A percentile compares a stretch with the other conserved stretches of the same genome.
These are phyloP conservation scores for Globisporangium acanthophoron DNA, from an alignment of 352 stramenopile genomes.

Conservation along the genomic window DNA sequence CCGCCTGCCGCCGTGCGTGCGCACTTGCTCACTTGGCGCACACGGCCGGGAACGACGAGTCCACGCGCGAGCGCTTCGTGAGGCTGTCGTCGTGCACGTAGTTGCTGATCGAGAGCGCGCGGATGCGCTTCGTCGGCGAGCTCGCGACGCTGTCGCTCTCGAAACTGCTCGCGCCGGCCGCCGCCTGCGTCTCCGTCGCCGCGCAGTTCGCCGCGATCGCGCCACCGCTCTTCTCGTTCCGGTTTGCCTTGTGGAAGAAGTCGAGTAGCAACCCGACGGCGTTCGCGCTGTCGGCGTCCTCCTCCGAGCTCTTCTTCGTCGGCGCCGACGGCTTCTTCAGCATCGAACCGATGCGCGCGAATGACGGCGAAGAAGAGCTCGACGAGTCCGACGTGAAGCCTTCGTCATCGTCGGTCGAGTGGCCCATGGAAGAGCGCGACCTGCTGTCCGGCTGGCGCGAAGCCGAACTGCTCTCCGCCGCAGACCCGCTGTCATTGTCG, in stretches of 20 bases:
- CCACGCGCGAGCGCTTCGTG: constrained; percentile 59
- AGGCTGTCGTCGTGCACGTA: constrained; percentile 40
- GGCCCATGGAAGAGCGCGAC: constrained; percentile 4
- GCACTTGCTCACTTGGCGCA: constrained; percentile 10
- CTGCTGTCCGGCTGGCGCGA: constrained; percentile 21
- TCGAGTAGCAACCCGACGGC: constrained; percentile 66
- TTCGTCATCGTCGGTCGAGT: constrained; percentile 13
- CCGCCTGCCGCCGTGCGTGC: too few species aligned
- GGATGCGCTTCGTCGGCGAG: constrained; percentile 75
- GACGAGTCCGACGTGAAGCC: constrained; percentile 33
- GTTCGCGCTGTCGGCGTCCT: constrained; percentile 52
- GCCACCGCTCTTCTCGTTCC: constrained; percentile 31
- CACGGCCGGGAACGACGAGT: constrained; percentile 36
- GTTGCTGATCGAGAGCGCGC: constrained; percentile 59
- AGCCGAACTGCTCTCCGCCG: neutral
- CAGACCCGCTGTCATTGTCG: constrained; percentile 32
- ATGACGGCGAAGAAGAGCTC: constrained; percentile 5
- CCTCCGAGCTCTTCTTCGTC: constrained; percentile 2
- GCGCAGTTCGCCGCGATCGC: neutral
- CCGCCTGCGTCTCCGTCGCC: neutral
- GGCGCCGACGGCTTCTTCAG: constrained; percentile 3
- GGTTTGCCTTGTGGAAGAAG: constrained; percentile 81
- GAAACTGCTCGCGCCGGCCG: neutral
- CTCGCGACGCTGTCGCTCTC: constrained; percentile 34
- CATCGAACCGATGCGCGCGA: neutral